These are phyloP conservation scores for Silene vulgaris DNA, from an alignment of 179 eudicot species.

Conservation along the genomic window DNA sequence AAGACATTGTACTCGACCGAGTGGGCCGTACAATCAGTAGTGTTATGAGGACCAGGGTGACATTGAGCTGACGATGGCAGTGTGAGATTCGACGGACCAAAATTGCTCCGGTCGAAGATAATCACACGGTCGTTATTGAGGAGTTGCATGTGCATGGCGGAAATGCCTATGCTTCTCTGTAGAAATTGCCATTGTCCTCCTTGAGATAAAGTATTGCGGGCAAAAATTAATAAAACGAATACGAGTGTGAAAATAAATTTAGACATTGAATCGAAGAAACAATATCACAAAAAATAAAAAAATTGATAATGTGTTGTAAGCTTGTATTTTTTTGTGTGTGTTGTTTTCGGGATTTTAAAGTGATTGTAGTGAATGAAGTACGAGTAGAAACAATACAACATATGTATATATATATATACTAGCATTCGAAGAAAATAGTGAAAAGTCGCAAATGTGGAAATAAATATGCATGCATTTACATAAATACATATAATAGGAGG, in stretches of 20 bases:
- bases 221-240: constrained; percentile 1
- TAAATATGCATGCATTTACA: background rate
- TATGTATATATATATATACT: too few species aligned
- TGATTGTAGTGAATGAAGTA: too few species aligned
- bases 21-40: constrained; percentile 55
- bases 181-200: constrained; percentile 46
- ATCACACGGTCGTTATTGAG: constrained; percentile 50
- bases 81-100: constrained; percentile 54
- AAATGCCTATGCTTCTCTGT: constrained; percentile 43
- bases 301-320: too few species aligned
- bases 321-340: too few species aligned
- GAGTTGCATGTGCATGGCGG: constrained; percentile 89
- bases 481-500: too few species aligned
- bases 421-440: too few species aligned
- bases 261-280: background rate
- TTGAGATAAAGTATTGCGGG: background rate
- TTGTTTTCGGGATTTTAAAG: too few species aligned
- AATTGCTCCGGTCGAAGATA: constrained; percentile 53
- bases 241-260: background rate
- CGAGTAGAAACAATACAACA: too few species aligned
- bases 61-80: constrained; percentile 32
- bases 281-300: background rate
- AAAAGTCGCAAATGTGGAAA: background rate
- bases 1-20: constrained; percentile 43
- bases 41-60: constrained; percentile 32